These are phyloP conservation scores for Diaporthe vexans DNA, from an alignment of 2,329 filamentous ascomycete species.

Conservation along the genomic window DNA sequence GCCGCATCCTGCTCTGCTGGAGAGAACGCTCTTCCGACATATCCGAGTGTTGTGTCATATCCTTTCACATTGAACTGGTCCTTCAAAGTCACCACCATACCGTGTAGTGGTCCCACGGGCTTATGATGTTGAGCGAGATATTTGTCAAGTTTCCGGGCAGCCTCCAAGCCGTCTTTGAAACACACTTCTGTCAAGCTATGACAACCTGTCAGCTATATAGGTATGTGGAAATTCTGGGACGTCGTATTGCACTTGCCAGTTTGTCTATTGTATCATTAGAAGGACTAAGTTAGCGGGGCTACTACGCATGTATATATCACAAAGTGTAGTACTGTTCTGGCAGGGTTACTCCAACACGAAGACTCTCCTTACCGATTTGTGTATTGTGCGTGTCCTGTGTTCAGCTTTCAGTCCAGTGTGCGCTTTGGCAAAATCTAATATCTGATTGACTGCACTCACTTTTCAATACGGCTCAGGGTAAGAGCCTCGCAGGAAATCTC, in stretches of 20 bases:
- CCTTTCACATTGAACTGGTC: constrained; percentile 74
- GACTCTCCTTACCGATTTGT: constrained; percentile 11
- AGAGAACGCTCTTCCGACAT: constrained; percentile 63
- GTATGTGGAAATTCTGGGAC: rapidly evolving
- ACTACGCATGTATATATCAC: no score
- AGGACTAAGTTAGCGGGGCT: not conserved
- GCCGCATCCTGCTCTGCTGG: constrained; percentile 63
- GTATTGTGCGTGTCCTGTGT: constrained; percentile 23
- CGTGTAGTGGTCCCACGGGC: constrained; percentile 35
- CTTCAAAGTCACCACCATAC: constrained; percentile 54
- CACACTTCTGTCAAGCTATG: constrained; percentile 37
- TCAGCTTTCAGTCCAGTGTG: not conserved
- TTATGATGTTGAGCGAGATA: constrained; percentile 10
- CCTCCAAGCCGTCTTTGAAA: constrained; percentile 27
- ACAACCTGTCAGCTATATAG: not conserved
- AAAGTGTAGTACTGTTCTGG: not conserved
- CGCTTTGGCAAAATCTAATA: not conserved
- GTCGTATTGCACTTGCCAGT: constrained; percentile 21
- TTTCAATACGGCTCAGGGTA: not conserved
- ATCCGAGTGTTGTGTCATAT: constrained; percentile 70
- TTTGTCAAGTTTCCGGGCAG: constrained; percentile 2
- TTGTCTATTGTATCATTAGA: constrained; percentile 16
- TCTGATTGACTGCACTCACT: not conserved
- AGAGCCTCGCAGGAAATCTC: not conserved
- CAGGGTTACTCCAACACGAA: not conserved